Evolutionary conservation across 768 basidiomycete genomes (phyloP).

Genomic region (Saitozyma podzolica): DNA sequence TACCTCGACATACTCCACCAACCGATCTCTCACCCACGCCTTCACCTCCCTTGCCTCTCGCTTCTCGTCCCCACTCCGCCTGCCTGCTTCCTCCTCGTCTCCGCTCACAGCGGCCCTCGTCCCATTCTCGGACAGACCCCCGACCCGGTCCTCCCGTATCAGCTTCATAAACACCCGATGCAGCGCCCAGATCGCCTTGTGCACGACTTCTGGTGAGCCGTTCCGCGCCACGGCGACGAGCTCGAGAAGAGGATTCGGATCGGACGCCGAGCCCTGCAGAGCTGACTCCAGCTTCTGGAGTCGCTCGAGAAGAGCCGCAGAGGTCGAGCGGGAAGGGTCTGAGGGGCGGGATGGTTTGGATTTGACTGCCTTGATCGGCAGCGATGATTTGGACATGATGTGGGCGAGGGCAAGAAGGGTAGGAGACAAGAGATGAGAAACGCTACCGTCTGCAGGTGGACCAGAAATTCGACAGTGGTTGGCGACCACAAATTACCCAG

Average conservation of each 20-base stretch:
- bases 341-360: background rate
- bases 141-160: constrained; percentile 63
- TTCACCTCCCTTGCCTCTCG: constrained; percentile 48
- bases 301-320: constrained; percentile 17
- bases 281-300: constrained; percentile 58
- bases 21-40: constrained; percentile 74
- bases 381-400: too few species aligned
- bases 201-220: constrained; percentile 60
- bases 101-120: constrained; percentile 33
- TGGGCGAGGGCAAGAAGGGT: too few species aligned
- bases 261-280: constrained; percentile 60
- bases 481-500: background rate
- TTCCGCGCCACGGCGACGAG: constrained; percentile 64
- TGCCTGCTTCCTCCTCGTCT: constrained; percentile 52
- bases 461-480: background rate
- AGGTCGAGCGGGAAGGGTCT: constrained; percentile 9
- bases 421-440: too few species aligned
- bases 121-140: constrained; percentile 2
- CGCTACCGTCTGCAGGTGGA: constrained; percentile 1
- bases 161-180: constrained; percentile 74
- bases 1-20: constrained; percentile 69
- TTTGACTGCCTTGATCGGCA: background rate
- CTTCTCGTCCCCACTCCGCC: background rate
- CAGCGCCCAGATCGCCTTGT: constrained; percentile 75
- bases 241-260: constrained; percentile 72